Evolutionary conservation across 2,329 filamentous ascomycete species (phyloP).

Genomic region (Calonectria henricotiae): DNA sequence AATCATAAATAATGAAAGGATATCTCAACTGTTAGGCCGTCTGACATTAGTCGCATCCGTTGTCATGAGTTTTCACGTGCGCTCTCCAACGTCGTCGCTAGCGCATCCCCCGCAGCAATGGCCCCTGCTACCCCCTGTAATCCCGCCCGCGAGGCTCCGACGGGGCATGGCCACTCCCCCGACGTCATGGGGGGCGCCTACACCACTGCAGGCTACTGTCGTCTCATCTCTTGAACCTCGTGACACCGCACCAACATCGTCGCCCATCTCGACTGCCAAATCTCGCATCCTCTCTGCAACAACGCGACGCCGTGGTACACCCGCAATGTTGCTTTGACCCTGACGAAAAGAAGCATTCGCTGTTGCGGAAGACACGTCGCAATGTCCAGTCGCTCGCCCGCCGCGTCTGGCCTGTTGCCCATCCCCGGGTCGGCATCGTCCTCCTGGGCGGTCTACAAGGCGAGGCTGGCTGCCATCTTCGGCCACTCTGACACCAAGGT

Average conservation of each 20-base stretch:
- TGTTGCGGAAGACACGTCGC: constrained; percentile 2
- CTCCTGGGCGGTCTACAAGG: constrained; percentile 82
- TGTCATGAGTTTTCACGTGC: constrained; percentile 9
- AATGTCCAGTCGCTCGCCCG: constrained; percentile 61
- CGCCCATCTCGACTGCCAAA: background rate
- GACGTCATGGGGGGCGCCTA: constrained; percentile 12
- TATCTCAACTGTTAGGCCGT: background rate
- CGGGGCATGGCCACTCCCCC: constrained; percentile 3
- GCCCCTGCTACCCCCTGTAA: constrained; percentile 6
- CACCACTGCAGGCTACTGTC: background rate
- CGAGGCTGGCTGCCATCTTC: constrained; percentile 76
- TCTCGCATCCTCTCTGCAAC: background rate
- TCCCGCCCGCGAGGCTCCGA: constrained; percentile 7
- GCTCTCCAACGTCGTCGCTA: background rate
- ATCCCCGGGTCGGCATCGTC: constrained; percentile 74
- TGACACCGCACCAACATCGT: background rate
- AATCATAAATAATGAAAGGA: no score
- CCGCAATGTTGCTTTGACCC: constrained; percentile 25
- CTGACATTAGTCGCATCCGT: background rate
- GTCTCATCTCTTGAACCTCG: constrained; percentile 8
- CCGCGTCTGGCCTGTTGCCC: constrained; percentile 67
- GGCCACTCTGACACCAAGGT: constrained; percentile 80
- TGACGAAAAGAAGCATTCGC: constrained; percentile 20
- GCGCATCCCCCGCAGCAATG: constrained; percentile 1
- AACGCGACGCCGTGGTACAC: background rate